phyloP scores from a whole-genome alignment of 2,329 filamentous ascomycete genomes.

The Thermothelomyces thermophilus region DNA sequence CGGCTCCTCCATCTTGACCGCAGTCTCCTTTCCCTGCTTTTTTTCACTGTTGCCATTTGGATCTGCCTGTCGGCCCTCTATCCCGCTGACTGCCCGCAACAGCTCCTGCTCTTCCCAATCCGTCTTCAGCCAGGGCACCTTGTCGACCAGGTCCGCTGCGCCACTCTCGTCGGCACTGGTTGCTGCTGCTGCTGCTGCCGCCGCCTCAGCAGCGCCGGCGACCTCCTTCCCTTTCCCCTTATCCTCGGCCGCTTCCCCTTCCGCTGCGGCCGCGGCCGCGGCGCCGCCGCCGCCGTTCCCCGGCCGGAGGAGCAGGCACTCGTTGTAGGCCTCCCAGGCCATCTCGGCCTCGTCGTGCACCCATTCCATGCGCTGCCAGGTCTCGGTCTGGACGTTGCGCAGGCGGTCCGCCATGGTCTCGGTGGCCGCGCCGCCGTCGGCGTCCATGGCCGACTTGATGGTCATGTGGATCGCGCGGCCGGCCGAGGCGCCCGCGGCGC shows the following conservation, averaged over 20 bases:
- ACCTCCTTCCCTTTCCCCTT: constrained; percentile 23
- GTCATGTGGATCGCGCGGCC: constrained; percentile 77
- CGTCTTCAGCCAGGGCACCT: constrained; percentile 35
- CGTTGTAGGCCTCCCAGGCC: constrained; percentile 69
- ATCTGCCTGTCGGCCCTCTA: background rate
- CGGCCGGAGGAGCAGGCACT: constrained; percentile 56
- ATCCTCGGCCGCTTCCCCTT: constrained; percentile 28
- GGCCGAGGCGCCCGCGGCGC: constrained; percentile 40
- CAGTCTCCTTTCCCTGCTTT: constrained; percentile 1
- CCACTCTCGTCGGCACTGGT: constrained; percentile 14
- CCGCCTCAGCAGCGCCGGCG: constrained; percentile 9
- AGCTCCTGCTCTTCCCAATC: constrained; percentile 40
- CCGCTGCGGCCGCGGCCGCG: constrained; percentile 18
- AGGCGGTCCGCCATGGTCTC: constrained; percentile 72
- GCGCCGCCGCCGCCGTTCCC: constrained; percentile 15
- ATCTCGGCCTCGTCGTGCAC: constrained; percentile 71
- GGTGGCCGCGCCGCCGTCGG: constrained; percentile 45
- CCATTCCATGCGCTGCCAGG: constrained; percentile 74
- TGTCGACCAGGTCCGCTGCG: constrained; percentile 30
- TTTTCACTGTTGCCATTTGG: background rate
- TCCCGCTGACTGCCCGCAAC: constrained; percentile 40
- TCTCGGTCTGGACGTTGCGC: constrained; percentile 70
- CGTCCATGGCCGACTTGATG: constrained; percentile 69
- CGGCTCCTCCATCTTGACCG: constrained; percentile 2
- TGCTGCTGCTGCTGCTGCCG: constrained; percentile 2